phyloP scores from a whole-genome alignment of 441 rosid genomes.

The Rhodomyrtus psidioides region DNA sequence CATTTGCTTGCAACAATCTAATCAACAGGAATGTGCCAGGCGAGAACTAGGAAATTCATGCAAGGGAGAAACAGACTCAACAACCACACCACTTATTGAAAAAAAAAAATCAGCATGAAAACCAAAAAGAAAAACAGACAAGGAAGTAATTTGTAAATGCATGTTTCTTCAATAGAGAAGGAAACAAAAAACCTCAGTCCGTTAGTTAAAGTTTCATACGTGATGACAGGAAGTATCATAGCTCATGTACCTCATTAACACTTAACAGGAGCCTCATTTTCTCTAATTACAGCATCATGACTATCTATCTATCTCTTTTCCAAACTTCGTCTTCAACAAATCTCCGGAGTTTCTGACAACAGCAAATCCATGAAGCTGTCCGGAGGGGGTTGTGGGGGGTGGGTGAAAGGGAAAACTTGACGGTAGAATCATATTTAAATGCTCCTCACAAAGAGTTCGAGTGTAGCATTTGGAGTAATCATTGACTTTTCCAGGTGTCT shows the following conservation, averaged over 20 bases:
- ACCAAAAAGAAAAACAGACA: background rate
- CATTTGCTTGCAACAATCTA: background rate
- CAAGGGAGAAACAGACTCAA: background rate
- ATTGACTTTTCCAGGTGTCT: no score
- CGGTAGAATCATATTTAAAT: constrained; percentile 79
- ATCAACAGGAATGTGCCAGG: background rate
- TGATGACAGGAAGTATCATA: background rate
- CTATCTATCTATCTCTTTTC: constrained; percentile 89
- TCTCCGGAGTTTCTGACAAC: constrained; percentile 98
- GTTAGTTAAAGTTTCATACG: background rate
- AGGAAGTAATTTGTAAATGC: background rate
- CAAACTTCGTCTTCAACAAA: constrained; percentile 78
- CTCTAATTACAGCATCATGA: constrained; percentile 91
- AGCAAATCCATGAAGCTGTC: constrained; percentile 79
- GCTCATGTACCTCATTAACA: constrained; percentile 43
- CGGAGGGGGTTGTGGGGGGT: no score
- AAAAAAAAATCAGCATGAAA: background rate
- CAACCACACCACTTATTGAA: background rate
- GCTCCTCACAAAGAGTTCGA: constrained; percentile 84
- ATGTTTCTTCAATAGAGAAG: background rate
- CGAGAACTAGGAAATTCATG: background rate
- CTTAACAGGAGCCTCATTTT: constrained; percentile 88
- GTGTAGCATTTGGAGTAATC: constrained; percentile 49
- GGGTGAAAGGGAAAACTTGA: constrained; percentile 77
- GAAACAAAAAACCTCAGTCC: background rate